Conservation (phyloP, 139 green algal genomes). For the Trebouxia sp. region DNA sequence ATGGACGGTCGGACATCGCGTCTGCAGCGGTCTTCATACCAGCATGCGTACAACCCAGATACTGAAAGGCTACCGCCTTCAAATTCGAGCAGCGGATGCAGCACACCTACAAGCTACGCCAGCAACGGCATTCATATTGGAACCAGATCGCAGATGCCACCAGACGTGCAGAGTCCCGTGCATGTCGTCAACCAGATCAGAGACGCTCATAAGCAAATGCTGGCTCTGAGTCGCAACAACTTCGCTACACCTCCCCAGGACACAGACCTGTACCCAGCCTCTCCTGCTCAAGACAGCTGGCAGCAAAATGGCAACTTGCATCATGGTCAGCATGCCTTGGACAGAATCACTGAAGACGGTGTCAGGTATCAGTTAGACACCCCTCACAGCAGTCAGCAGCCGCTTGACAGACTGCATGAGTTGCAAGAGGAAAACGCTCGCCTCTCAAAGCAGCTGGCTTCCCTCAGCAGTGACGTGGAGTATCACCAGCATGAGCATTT, state of each 20-base stretch:
- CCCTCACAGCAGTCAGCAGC: too few species aligned
- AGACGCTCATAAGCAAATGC: slow-evolving; percentile 17
- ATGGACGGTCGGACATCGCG: neutral
- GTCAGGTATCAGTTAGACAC: too few species aligned
- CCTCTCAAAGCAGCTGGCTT: neutral
- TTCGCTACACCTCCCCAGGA: neutral
- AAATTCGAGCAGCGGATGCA: neutral
- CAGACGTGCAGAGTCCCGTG: neutral
- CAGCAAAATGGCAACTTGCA: too few species aligned
- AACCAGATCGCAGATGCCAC: neutral
- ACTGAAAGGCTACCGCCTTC: neutral
- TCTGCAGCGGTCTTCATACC: neutral
- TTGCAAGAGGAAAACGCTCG: neutral
- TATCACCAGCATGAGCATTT: neutral
- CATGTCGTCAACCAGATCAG: slow-evolving; percentile 3
- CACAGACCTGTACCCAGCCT: neutral
- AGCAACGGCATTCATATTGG: neutral
- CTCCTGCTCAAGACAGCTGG: neutral
- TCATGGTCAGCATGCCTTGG: too few species aligned
- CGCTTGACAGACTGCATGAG: neutral
- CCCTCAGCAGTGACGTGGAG: neutral
- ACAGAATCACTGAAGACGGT: too few species aligned
- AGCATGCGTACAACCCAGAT: neutral
- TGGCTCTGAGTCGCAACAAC: neutral
- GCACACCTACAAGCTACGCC: neutral